These are phyloP conservation scores for Mucor saturninus DNA, from an alignment of 371 early-diverging fungal genomes.

Conservation along the genomic window DNA sequence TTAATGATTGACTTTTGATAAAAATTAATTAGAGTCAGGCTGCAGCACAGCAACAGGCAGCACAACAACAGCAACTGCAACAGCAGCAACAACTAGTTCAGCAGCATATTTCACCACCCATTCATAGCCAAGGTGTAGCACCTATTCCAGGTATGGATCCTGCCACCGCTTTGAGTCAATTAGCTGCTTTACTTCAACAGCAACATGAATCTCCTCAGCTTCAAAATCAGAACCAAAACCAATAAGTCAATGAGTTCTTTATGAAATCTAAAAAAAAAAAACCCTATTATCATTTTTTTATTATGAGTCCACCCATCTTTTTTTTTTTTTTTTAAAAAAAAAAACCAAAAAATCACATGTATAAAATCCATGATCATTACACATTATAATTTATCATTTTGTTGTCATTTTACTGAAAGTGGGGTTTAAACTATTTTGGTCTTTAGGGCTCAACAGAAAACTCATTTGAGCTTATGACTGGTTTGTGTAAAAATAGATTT, in stretches of 20 bases:
- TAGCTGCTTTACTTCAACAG: slow-evolving; percentile 30
- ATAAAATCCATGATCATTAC: background rate
- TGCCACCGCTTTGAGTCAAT: slow-evolving; percentile 31
- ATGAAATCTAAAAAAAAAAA: background rate
- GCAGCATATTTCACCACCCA: background rate
- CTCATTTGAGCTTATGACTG: slow-evolving; percentile 1
- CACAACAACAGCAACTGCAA: slow-evolving; percentile 15
- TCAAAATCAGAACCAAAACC: slow-evolving; percentile 13
- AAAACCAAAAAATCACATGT: background rate
- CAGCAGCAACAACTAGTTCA: slow-evolving; percentile 14
- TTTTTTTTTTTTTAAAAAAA: background rate
- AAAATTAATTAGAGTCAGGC: slow-evolving; percentile 25
- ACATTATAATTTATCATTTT: background rate
- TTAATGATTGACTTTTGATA: background rate
- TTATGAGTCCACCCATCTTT: background rate
- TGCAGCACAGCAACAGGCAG: slow-evolving; percentile 24
- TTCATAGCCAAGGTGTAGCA: slow-evolving; percentile 7
- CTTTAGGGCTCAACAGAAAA: background rate
- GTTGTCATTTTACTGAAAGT: background rate
- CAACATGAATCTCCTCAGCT: slow-evolving; percentile 18
- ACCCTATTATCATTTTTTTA: slow-evolving; percentile 2
- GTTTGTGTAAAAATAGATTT: slow-evolving; percentile 1
- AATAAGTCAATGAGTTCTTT: slow-evolving; percentile 1
- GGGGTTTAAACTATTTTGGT: background rate
- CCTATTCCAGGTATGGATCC: slow-evolving; percentile 39